These are phyloP conservation scores for Xylaria hypoxylon DNA, from an alignment of 2,329 filamentous ascomycete species.

Conservation along the genomic window DNA sequence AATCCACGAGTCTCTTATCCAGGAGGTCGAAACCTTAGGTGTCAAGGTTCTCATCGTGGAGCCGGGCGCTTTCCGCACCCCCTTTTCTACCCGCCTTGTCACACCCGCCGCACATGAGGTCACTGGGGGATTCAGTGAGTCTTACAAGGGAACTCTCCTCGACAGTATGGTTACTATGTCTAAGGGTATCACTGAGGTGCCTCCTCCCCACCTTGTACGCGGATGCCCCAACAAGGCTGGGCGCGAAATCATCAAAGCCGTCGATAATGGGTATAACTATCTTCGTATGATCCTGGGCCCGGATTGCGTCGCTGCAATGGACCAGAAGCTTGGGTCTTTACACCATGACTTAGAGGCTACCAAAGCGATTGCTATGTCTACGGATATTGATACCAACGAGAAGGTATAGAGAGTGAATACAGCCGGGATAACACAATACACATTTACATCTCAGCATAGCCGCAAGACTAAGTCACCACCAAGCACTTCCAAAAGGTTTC, in stretches of 20 bases:
- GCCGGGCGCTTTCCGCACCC: conserved; percentile 37
- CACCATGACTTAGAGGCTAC: conserved; percentile 29
- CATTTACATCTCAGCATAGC: no score
- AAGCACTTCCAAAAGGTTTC: no score
- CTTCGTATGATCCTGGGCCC: conserved; percentile 39
- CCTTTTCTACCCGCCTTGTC: conserved; percentile 27
- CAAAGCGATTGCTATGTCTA: conserved; percentile 23
- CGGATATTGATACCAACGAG: conserved; percentile 20
- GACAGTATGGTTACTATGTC: conserved; percentile 32
- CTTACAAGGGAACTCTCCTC: conserved; percentile 31
- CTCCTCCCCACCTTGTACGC: conserved; percentile 17
- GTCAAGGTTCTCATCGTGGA: conserved; percentile 40
- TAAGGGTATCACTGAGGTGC: background rate
- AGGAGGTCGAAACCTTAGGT: conserved; percentile 30
- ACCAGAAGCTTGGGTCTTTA: conserved; percentile 25
- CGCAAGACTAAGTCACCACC: no score
- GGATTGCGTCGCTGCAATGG: conserved; percentile 37
- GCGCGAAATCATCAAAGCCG: conserved; percentile 35
- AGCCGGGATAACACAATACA: no score
- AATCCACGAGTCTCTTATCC: conserved; percentile 35
- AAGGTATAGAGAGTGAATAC: no score
- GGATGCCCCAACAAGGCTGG: conserved; percentile 40
- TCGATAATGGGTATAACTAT: conserved; percentile 35
- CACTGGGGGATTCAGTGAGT: conserved; percentile 29
- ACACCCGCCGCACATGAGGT: conserved; percentile 28